Evolutionary conservation across 75 land plant genomes (phyloP), one percentile per base, ranked within the genome.

Genomic region (Picea glauca): DNA sequence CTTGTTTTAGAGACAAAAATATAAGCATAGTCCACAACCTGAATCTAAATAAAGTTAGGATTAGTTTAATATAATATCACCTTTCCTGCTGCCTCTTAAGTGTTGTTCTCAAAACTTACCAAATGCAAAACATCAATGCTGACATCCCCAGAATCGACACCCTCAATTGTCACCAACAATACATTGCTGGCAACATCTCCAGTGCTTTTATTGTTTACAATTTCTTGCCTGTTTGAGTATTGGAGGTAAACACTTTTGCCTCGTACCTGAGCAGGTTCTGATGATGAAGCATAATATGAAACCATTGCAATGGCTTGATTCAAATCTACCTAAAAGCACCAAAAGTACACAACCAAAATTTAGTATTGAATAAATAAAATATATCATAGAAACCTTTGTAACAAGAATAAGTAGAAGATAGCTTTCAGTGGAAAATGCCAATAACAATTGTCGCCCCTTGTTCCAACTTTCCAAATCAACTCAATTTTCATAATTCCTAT

Each of bases 231-330:
- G 83, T 95, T 95, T 26, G 98, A 95, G 81, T 95, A 95, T 67
- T 95, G 98, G 58, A 95, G 79, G 78, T 95, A 95, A 63, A 95
- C 98, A 54, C 93, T 95, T 78, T 95, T 95, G 43, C 98, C 96
- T 32, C 98, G 85, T 13, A 95, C 90, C 81, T 95, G 98, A 81
- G 98, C 98, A 17, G 98, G 98, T 84, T 95, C 98, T 1, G 98
- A 93, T 12, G 98, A 93, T 5, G 96, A 95, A 15, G 96, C 98
- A 86, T 93, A 95, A 80, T 93, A 95, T 56, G 98, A 95, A 70
- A 95, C 91, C 98, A 95, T 95, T 8, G 92, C 81, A 78, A 95
- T 95, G 68, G 98, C 98, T 81, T 95, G 98, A 79, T 95, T 95
- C 80, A 93, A 77, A 74, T 95, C 96, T 12, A 88, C 90, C 98